These are phyloP conservation scores for Beta vulgaris DNA, from an alignment of 148 eudicot genomes.

Conservation along the genomic window DNA sequence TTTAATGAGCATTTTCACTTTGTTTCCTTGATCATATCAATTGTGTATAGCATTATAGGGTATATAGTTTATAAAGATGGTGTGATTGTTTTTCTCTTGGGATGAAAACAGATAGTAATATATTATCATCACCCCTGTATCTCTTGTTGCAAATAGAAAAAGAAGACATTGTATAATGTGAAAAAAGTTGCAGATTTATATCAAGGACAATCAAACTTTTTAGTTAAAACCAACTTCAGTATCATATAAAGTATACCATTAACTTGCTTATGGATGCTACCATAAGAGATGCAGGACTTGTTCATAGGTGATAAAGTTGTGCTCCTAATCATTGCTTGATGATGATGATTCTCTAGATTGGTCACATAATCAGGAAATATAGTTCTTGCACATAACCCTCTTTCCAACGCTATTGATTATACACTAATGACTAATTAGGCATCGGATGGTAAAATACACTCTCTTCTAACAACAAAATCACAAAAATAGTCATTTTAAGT, in stretches of 20 bases:
- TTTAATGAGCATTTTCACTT: background rate
- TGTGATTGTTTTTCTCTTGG: background rate
- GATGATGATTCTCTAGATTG: too few relatives aligned
- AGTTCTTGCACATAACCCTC: too few relatives aligned
- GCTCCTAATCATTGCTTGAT: too few relatives aligned
- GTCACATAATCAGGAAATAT: too few relatives aligned
- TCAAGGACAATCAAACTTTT: constrained; percentile 5
- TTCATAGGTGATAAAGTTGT: too few relatives aligned
- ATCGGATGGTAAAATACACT: too few relatives aligned
- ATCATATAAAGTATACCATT: background rate
- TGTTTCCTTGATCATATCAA: background rate
- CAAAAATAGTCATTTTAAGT: too few relatives aligned
- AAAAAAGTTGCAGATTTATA: constrained; percentile 1
- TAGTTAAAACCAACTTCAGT: background rate
- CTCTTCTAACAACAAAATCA: too few relatives aligned
- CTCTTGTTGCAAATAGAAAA: background rate
- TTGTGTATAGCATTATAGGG: constrained; percentile 17
- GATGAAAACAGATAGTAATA: constrained; percentile 3
- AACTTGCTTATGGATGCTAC: background rate
- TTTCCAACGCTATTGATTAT: too few relatives aligned
- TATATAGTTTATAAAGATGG: constrained; percentile 12
- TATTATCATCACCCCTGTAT: constrained; percentile 3
- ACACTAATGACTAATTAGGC: too few relatives aligned
- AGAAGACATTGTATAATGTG: background rate
- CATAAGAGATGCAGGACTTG: background rate